phyloP scores from a whole-genome alignment of 345 rosid genomes.

The Limnanthes douglasii region DNA sequence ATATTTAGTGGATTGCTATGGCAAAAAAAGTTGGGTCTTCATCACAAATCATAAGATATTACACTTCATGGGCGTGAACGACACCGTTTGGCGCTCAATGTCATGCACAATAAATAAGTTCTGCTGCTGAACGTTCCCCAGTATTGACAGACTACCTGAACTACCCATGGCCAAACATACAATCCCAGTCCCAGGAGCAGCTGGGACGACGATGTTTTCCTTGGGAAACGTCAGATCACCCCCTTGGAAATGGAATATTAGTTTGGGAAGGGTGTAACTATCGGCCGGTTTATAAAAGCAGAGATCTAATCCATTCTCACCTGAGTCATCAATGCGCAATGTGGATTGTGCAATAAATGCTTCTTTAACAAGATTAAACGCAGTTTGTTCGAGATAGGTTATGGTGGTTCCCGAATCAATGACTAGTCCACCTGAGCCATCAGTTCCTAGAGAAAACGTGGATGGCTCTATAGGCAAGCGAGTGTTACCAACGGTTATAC shows the following conservation, averaged over 20 bases:
- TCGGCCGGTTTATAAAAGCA: conserved; percentile 7
- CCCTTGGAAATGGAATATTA: conserved; percentile 60
- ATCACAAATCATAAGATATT: conserved; percentile 33
- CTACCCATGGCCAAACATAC: conserved; percentile 84
- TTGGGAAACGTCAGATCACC: conserved; percentile 65
- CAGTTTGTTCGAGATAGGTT: conserved; percentile 32
- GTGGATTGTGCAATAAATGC: too few species aligned
- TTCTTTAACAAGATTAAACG: conserved; percentile 24
- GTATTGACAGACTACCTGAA: conserved; percentile 71
- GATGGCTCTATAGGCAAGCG: conserved; percentile 35
- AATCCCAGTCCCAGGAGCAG: conserved; percentile 57
- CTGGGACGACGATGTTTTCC: conserved; percentile 72
- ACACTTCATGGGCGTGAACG: conserved; percentile 57
- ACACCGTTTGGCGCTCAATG: conserved; percentile 44
- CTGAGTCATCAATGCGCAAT: too few species aligned
- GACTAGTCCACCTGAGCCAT: conserved; percentile 51
- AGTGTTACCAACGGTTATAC: conserved; percentile 41
- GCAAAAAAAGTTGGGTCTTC: too few species aligned
- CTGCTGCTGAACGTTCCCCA: conserved; percentile 92
- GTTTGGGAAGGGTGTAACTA: conserved; percentile 39
- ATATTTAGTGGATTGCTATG: too few species aligned
- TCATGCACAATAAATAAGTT: conserved; percentile 61
- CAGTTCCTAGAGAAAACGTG: conserved; percentile 30
- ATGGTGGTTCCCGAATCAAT: conserved; percentile 72
- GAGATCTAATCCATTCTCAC: too few species aligned